Base-by-base conservation (phyloP, 306 rosid species). In the Echinosophora koreensis region DNA sequence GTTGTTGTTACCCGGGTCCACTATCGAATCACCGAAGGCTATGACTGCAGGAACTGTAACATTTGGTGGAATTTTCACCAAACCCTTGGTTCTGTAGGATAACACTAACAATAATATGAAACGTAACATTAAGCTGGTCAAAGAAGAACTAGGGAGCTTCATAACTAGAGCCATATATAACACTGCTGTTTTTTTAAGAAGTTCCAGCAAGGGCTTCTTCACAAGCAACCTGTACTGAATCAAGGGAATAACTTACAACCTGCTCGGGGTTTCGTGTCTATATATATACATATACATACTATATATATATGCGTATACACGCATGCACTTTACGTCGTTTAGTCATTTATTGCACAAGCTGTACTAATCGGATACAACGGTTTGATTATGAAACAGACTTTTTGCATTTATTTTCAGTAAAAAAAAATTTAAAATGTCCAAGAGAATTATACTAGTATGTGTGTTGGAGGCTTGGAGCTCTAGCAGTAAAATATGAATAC, bases 1-100 rank as follows among this genome's bases (percentile, higher is more conserved):
- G 65, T 87, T 30, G 87, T 93, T 93, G 70, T 86, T 93, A 54
- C 98, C 98, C 0, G 98, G 87, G 69, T 93, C 98, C 58, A 93
- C 69, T 32, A 93, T 91, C 0, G 98, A 93, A 28, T 93, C 98
- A 34, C 98, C 98, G 5, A 91, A 91, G 5, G 69, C 88, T 2
- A 91, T 71, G 4, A 91, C 57, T 0, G 96, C 98, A 0, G 98
- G 97, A 54, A 90, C 5, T 6, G 83, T 13, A 57, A 73, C 50
- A 80, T 83, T 83, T 39, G 84, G 80, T n/a, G 86, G 84, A 7
- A 85, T 35, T 52, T 66, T 65, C 65, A 85, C 5, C 42, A 76
- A 1, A 17, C 60, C 86, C 71, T 42, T 39, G 13, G 86, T 18
- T 16, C 34, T 54, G 32, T 61, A 16, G 7, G 46, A 76, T 54